phyloP scores from a whole-genome alignment of 73 alveolate genomes.

The Symbiodinium natans region DNA sequence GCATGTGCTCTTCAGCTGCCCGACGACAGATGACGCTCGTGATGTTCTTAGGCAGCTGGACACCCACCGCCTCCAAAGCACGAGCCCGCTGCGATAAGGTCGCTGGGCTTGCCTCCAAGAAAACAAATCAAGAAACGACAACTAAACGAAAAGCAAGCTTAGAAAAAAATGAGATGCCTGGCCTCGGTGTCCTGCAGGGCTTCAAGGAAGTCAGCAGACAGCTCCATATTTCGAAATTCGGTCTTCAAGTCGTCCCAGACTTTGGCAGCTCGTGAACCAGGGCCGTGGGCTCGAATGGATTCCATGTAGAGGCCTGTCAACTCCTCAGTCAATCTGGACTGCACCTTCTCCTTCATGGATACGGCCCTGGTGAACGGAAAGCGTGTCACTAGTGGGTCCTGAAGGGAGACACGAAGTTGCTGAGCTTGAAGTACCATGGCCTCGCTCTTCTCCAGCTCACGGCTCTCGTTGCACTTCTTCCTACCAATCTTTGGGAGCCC shows the following conservation, averaged over 20 bases:
- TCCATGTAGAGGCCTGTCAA: neutral
- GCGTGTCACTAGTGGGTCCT: neutral
- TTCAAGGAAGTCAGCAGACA: neutral
- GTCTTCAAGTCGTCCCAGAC: constrained; percentile 15
- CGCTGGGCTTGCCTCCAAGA: neutral
- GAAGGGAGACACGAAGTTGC: neutral
- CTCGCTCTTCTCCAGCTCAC: constrained; percentile 15
- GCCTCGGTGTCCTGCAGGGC: neutral
- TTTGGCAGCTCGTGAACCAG: neutral
- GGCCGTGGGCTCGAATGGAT: neutral
- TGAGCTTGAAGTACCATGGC: neutral
- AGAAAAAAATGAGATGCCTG: no score
- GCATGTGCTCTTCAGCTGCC: neutral
- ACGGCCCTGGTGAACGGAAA: neutral
- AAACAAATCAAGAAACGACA: no score
- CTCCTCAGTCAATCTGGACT: neutral
- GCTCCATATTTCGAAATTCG: neutral
- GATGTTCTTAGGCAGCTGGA: neutral
- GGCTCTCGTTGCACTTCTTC: neutral
- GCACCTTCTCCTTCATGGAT: neutral
- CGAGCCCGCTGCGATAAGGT: neutral
- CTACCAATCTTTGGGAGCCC: no score
- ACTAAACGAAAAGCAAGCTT: no score
- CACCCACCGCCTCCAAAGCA: neutral
- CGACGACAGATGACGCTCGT: neutral